Percentiles rank a stretch among this genome's conserved stretches.
phyloP scores from a whole-genome alignment of 208 protist genomes.

The Crithidia thermophila region DNA sequence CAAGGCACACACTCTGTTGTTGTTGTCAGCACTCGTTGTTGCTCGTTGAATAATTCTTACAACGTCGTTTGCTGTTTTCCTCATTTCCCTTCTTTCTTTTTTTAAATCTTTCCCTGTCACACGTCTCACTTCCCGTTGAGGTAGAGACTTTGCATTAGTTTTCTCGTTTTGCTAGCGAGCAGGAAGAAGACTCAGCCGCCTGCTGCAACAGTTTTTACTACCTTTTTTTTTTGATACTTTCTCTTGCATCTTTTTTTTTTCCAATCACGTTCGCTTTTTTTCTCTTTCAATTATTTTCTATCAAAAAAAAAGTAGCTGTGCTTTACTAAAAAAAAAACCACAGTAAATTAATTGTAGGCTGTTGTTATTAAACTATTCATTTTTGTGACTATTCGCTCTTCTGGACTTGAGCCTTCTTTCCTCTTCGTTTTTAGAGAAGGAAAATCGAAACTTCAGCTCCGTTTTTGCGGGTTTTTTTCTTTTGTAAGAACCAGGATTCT shows the following conservation, averaged over 20 bases:
- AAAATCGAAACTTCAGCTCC: too few species aligned
- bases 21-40: not conserved
- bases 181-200: not conserved
- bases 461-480: not conserved
- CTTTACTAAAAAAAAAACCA: too few species aligned
- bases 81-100: conserved; percentile 15
- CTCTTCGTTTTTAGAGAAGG: too few species aligned
- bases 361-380: too few species aligned
- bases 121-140: not conserved
- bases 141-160: not conserved
- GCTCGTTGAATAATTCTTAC: not conserved
- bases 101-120: conserved; percentile 5
- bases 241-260: conserved; percentile 11
- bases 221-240: conserved; percentile 1
- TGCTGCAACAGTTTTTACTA: not conserved
- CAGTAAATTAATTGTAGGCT: too few species aligned
- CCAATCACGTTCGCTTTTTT: not conserved
- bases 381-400: too few species aligned
- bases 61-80: not conserved
- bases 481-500: too few species aligned
- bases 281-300: too few species aligned
- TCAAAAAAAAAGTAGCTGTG: too few species aligned
- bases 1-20: not conserved
- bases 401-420: too few species aligned
- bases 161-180: not conserved